Base-by-base conservation (phyloP, 2,329 filamentous ascomycete species). In the Cladobotryum mycophilum region DNA sequence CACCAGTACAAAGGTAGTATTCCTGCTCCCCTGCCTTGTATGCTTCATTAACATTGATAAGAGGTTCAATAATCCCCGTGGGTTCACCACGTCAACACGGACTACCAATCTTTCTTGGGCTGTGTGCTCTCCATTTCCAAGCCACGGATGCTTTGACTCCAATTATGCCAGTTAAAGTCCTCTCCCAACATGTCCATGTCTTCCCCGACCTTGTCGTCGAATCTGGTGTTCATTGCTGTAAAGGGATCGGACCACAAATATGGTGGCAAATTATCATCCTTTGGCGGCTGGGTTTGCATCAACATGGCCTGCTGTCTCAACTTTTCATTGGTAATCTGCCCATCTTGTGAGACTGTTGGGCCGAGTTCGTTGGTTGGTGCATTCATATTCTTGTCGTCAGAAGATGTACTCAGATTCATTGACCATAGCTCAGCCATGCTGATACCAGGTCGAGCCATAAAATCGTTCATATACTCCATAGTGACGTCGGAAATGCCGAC, bases 141-240 rank as follows among this genome's bases (percentile, higher is more conserved):
- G 0, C 68, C 69, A 25, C 64, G 65, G 41, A 73, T 66, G 55
- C 60, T 72, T 49, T 73, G 67, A 51, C 70, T 71, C 71, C 74
- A 78, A 49, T 70, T 70, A 45, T 76, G 70, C 75, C 75, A 78
- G 55, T 76, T 69, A 52, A 76, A 76, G 6, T 70, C 67, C 3
- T 67, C 65, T 2, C 72, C 71, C 52, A 70, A 58, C 59, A 72
- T 68, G 35, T 72, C 71, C 41, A 66, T 57, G 20, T 71, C 65
- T 44, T 69, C 67, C 6, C 55, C 40, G 3, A 59, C 53, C 22
- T 56, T 47, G 15, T 61, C 60, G 33, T 64, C 63, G 30, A 65
- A 62, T 34, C 56, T 61, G 13, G 58, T 54, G 41, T 66, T 64
- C 48, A 61, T 57, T 3, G 57, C 53, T 14, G 63, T 60, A 46